Evolutionary conservation across 2,329 filamentous ascomycete species (phyloP).

Genomic region (Paraconiothyrium sp.): DNA sequence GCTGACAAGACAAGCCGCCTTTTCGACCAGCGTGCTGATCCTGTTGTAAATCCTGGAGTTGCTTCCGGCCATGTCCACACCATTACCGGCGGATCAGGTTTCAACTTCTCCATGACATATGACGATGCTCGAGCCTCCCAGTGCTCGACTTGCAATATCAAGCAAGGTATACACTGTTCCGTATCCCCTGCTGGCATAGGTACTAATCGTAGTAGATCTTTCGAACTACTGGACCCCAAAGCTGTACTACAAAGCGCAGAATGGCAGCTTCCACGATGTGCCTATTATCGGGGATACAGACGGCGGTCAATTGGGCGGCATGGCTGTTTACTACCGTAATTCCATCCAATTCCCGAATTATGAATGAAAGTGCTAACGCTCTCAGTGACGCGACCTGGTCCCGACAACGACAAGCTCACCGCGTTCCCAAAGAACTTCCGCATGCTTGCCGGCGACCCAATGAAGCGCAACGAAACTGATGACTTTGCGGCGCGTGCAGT

Average conservation of each 20-base stretch:
- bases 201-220: slow-evolving; percentile 17
- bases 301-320: slow-evolving; percentile 61
- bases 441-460: slow-evolving; percentile 75
- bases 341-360: background rate
- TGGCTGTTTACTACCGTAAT: slow-evolving; percentile 76
- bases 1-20: slow-evolving; percentile 60
- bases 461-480: slow-evolving; percentile 63
- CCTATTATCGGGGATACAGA: slow-evolving; percentile 62
- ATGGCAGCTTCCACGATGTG: slow-evolving; percentile 66
- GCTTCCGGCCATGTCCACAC: slow-evolving; percentile 72
- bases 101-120: slow-evolving; percentile 69
- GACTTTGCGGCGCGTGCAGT: slow-evolving; percentile 59
- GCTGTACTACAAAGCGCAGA: slow-evolving; percentile 68
- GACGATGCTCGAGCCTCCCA: slow-evolving; percentile 65
- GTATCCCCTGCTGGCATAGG: background rate
- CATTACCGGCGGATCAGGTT: slow-evolving; percentile 75
- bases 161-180: slow-evolving; percentile 28
- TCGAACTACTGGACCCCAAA: slow-evolving; percentile 82
- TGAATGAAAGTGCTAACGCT: background rate
- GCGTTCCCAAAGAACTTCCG: slow-evolving; percentile 76
- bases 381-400: slow-evolving; percentile 56
- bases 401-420: slow-evolving; percentile 70
- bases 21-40: slow-evolving; percentile 69
- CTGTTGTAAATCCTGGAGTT: slow-evolving; percentile 70
- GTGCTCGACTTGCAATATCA: slow-evolving; percentile 74